Percentiles rank a stretch among this genome's conserved stretches.
phyloP scores from a whole-genome alignment of 371 early-diverging fungal genomes.

The Zancudomyces culisetae region DNA sequence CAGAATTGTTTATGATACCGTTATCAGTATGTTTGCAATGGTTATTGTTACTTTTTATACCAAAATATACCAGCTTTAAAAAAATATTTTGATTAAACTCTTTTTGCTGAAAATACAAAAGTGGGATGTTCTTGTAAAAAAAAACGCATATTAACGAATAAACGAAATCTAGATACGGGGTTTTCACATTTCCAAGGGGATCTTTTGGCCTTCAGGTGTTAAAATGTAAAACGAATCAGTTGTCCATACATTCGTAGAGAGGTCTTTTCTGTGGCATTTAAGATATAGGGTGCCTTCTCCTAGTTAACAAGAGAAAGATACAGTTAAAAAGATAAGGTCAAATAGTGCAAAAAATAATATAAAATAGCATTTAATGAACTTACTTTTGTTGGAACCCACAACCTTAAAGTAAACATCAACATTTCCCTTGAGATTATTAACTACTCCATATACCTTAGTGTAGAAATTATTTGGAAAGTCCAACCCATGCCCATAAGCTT shows the following conservation, averaged over 20 bases:
- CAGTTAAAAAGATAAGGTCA: no score
- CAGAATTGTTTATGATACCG: not conserved
- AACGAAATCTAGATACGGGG: conserved; percentile 5
- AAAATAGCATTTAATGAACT: no score
- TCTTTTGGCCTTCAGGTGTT: conserved; percentile 15
- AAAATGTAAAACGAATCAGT: conserved; percentile 18
- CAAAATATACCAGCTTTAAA: not conserved
- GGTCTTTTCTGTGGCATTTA: conserved; percentile 17
- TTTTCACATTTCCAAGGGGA: not conserved
- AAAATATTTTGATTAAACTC: not conserved
- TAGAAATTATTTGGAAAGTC: conserved; percentile 18
- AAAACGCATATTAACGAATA: not conserved
- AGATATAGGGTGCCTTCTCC: conserved; percentile 13
- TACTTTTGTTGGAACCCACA: conserved; percentile 17
- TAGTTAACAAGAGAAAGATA: no score
- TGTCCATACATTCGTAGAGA: conserved; percentile 18
- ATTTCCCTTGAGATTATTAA: conserved; percentile 22
- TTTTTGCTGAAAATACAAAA: no score
- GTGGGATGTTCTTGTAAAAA: no score
- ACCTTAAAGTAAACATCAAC: conserved; percentile 22
- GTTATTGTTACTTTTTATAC: not conserved
- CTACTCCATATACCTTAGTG: conserved; percentile 23
- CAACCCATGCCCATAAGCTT: conserved; percentile 14
- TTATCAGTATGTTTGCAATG: not conserved
- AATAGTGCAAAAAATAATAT: no score